phyloP scores from a whole-genome alignment of 495 filamentous ascomycete genomes.

The Aspergillus mulundensis region DNA sequence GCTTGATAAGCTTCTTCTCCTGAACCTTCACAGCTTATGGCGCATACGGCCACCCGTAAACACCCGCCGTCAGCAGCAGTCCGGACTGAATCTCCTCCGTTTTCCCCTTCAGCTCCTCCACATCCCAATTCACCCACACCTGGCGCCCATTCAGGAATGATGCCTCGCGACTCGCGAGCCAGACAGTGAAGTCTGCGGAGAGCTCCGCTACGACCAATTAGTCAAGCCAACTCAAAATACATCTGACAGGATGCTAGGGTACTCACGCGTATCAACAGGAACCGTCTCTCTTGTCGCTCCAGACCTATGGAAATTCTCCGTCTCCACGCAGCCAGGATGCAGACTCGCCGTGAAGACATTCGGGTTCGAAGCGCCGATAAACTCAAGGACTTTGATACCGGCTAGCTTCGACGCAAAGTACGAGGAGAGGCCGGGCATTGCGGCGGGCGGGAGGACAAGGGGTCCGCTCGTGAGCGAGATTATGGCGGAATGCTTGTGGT shows the following conservation, averaged over 20 bases:
- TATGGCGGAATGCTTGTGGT: slow-evolving; percentile 25
- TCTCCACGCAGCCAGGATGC: slow-evolving; percentile 41
- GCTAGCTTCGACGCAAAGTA: slow-evolving; percentile 42
- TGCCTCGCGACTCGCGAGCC: slow-evolving; percentile 48
- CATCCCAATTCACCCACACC: slow-evolving; percentile 53
- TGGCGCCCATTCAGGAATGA: slow-evolving; percentile 45
- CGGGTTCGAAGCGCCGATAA: slow-evolving; percentile 36
- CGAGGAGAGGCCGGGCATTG: slow-evolving; percentile 23
- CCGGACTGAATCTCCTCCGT: slow-evolving; percentile 31
- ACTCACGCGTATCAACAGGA: too few species aligned
- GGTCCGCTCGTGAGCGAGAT: slow-evolving; percentile 23
- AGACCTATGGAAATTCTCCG: slow-evolving; percentile 24
- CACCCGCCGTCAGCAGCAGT: not conserved
- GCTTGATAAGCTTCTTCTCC: too few species aligned
- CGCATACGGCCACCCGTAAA: too few species aligned
- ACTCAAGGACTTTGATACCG: slow-evolving; percentile 34
- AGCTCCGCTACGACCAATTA: slow-evolving; percentile 12
- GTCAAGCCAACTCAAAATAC: not conserved
- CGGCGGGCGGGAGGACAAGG: slow-evolving; percentile 16
- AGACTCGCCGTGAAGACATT: slow-evolving; percentile 31
- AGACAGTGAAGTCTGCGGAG: slow-evolving; percentile 43
- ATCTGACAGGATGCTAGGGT: too few species aligned
- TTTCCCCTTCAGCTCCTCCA: slow-evolving; percentile 45
- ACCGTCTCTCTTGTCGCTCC: slow-evolving; percentile 16
- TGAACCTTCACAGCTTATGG: too few species aligned